phyloP scores from a whole-genome alignment of 1,284 basidiomycete genomes.

The Melampsora americana region DNA sequence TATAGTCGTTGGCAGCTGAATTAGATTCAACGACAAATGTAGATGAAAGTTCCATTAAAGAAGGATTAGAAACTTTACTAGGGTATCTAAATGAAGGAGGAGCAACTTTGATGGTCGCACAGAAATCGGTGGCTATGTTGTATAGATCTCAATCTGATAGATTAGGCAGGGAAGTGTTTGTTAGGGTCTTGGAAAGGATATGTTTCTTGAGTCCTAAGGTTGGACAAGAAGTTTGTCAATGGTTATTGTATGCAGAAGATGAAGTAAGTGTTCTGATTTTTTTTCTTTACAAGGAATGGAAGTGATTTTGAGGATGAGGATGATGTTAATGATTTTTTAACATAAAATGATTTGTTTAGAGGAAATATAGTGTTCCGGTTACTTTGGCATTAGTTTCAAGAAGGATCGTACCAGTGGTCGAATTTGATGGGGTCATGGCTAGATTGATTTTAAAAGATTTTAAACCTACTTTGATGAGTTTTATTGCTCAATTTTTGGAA shows the following conservation, averaged over 20 bases:
- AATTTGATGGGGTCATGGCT: slow-evolving; percentile 87
- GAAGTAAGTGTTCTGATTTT: slow-evolving; percentile 56
- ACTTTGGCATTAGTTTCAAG: slow-evolving; percentile 82
- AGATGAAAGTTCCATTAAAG: slow-evolving; percentile 51
- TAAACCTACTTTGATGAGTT: slow-evolving; percentile 73
- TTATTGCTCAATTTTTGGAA: slow-evolving; percentile 76
- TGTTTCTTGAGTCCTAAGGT: slow-evolving; percentile 88
- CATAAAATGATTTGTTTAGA: slow-evolving; percentile 54
- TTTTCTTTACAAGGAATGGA: slow-evolving; percentile 72
- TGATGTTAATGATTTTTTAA: too few relatives aligned
- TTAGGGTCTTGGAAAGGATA: slow-evolving; percentile 78
- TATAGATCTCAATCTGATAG: slow-evolving; percentile 55
- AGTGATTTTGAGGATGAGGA: slow-evolving; percentile 45
- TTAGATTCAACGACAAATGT: slow-evolving; percentile 21
- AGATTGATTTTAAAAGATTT: slow-evolving; percentile 75
- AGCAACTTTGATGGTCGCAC: slow-evolving; percentile 59
- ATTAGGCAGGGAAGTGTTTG: slow-evolving; percentile 84
- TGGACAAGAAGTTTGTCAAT: slow-evolving; percentile 91
- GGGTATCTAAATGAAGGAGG: slow-evolving; percentile 16
- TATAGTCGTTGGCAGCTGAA: slow-evolving; percentile 19
- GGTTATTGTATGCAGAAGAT: slow-evolving; percentile 95
- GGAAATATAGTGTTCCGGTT: slow-evolving; percentile 93
- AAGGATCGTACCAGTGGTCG: slow-evolving; percentile 70
- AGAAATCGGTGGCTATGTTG: slow-evolving; percentile 50
- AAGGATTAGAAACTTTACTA: slow-evolving; percentile 62